Base-by-base conservation (phyloP, 306 rosid genomes). In the Rosa lucieae region DNA sequence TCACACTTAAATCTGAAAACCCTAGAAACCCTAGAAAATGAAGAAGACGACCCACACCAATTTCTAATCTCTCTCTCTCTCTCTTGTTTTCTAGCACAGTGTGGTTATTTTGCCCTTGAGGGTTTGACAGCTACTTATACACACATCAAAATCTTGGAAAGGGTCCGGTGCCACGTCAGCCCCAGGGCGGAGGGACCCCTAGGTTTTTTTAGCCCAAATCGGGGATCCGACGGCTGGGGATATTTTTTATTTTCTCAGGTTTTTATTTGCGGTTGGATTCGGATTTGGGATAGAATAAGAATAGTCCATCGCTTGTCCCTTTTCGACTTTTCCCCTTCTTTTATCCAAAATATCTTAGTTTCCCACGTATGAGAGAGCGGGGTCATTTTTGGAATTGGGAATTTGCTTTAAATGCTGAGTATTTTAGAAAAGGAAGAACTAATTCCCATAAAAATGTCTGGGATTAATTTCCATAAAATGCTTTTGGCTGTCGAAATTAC, bases 151-250 rank as follows among this genome's bases (percentile, higher is more conserved):
- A 9, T 42, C 55, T 32, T 3, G 9, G 67, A 56, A 40, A 56
- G 42, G 56, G 78, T 58, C 56, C 20, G 5, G 11, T 62, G 71
- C 79, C 71, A 75, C 79, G 79, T 46, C 58, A 73, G 77, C 77
- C 40, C 67, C 32, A 20, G 21, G 1, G 48, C 3, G 37, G 37
- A 17, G 79, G 62, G 48, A 6, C 61, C 35, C 72, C n/a, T 39
- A 44, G 13, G 21, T 32, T 32, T 32, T 32, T 65, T 21, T 23
- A 0, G 5, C 39, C 3, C 35, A 15, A 3, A 32, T 32, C 13
- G 0, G n/a, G n/a, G 62, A 63, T 63, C 79, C 8, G 1, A 63
- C 48, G 79, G 72, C 49, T 18, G 5, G 9, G 67, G 37, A 20
- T 76, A 29, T 10, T 62, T 48, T 0, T 10, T 2, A 5, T 46